Base-by-base conservation (phyloP, 106 monocot species). In the Narthecium ossifragum region DNA sequence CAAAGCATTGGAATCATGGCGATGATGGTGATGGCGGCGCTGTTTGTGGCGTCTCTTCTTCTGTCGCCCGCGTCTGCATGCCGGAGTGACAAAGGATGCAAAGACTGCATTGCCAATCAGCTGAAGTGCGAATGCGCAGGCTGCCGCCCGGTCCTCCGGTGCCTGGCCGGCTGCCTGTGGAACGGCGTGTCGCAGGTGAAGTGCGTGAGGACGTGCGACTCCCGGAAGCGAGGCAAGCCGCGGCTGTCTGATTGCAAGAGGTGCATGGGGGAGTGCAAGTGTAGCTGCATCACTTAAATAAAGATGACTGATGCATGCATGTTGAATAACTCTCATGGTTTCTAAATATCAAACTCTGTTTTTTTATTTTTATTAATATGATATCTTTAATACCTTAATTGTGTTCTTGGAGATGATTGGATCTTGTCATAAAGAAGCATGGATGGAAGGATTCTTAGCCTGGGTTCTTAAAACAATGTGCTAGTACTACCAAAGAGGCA, bases 281-380 rank as follows among this genome's bases (percentile, higher is more conserved):
- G 70, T 34, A 70, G 70, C 26, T 70, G 61, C 38, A 46, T 47
- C 34, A 38, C n/a, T n/a, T n/a, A n/a, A n/a, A n/a, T n/a, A n/a
- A n/a, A n/a, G n/a, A n/a, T n/a, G n/a, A n/a, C n/a, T n/a, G n/a
- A n/a, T n/a, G n/a, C n/a, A n/a, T n/a, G n/a, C n/a, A n/a, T n/a
- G n/a, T n/a, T n/a, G n/a, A n/a, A n/a, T n/a, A n/a, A n/a, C n/a
- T n/a, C n/a, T n/a, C n/a, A n/a, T n/a, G n/a, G n/a, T n/a, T n/a
- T n/a, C n/a, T n/a, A n/a, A n/a, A n/a, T n/a, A n/a, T n/a, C n/a
- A n/a, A n/a, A n/a, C n/a, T n/a, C n/a, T n/a, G n/a, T n/a, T n/a
- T n/a, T n/a, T n/a, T n/a, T n/a, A n/a, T n/a, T n/a, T n/a, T n/a
- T n/a, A n/a, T n/a, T n/a, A n/a, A n/a, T n/a, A n/a, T n/a, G n/a